Evolutionary conservation across 1,139 yeast species (phyloP).

Genomic region (Lodderomyces margitis): DNA sequence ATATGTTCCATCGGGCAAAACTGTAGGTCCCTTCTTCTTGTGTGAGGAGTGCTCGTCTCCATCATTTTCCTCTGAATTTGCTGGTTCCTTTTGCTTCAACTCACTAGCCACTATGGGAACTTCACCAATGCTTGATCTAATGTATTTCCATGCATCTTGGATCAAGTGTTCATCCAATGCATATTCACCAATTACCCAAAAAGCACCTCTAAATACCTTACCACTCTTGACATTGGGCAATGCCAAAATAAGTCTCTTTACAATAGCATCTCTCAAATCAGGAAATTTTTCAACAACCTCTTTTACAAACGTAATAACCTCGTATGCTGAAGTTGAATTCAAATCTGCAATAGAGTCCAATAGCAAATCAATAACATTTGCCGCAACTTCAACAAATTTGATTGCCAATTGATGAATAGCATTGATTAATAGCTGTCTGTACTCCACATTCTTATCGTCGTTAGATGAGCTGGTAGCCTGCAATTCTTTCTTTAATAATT

Average conservation of each 20-base stretch:
- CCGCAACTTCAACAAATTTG: slow-evolving; percentile 85
- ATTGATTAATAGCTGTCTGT: slow-evolving; percentile 83
- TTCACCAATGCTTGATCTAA: slow-evolving; percentile 84
- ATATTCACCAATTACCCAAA: slow-evolving; percentile 97
- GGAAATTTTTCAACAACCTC: slow-evolving; percentile 95
- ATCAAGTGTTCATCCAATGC: slow-evolving; percentile 69
- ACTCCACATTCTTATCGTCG: slow-evolving; percentile 79
- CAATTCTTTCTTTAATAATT: slow-evolving; percentile 87
- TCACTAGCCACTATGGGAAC: slow-evolving; percentile 85
- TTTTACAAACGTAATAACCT: slow-evolving; percentile 83
- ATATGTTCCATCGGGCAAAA: slow-evolving; percentile 97
- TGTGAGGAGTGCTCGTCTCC: slow-evolving; percentile 21
- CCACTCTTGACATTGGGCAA: slow-evolving; percentile 77
- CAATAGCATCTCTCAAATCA: slow-evolving; percentile 64
- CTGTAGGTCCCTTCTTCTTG: slow-evolving; percentile 62
- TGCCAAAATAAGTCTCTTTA: slow-evolving; percentile 61
- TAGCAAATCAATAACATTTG: slow-evolving; percentile 83
- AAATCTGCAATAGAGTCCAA: slow-evolving; percentile 85
- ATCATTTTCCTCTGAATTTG: slow-evolving; percentile 30
- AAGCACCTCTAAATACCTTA: slow-evolving; percentile 87
- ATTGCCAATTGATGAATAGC: slow-evolving; percentile 91
- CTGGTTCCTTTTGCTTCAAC: slow-evolving; percentile 48
- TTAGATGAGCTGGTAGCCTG: slow-evolving; percentile 65
- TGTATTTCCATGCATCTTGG: slow-evolving; percentile 82
- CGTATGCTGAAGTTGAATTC: slow-evolving; percentile 83